A percentile compares a stretch with the other conserved stretches of the same genome.
phyloP scores from a whole-genome alignment of 345 rosid species.

The Sisymbrium irio region DNA sequence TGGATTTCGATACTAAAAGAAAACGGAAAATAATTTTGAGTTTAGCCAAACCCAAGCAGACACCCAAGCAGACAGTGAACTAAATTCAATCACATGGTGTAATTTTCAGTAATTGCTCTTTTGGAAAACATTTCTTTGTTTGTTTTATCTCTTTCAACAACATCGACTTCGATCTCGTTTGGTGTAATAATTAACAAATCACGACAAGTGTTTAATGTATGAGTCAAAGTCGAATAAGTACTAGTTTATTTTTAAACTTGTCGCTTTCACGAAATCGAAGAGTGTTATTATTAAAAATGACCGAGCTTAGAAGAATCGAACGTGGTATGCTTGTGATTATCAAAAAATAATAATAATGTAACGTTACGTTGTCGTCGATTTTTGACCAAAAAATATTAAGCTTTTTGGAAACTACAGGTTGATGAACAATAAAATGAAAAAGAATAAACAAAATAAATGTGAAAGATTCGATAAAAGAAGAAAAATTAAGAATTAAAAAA shows the following conservation, averaged over 20 bases:
- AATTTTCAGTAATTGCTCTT: background rate
- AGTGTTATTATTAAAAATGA: background rate
- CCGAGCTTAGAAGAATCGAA: background rate
- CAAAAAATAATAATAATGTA: background rate
- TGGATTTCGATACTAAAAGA: background rate
- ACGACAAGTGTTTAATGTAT: background rate
- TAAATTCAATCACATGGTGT: background rate
- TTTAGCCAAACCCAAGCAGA: background rate
- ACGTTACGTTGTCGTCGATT: background rate
- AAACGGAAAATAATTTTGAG: background rate
- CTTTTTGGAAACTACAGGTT: no score
- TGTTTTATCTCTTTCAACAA: background rate
- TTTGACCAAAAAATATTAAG: no score
- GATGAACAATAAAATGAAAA: no score
- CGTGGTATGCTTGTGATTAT: background rate
- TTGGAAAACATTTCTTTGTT: background rate
- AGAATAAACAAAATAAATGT: no score
- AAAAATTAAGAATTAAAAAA: no score
- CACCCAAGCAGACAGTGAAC: background rate
- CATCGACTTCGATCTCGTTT: background rate
- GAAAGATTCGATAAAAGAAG: no score
- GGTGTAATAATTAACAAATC: background rate
- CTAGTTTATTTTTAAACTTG: background rate
- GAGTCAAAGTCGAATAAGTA: constrained; percentile 7
- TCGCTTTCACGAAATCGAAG: constrained; percentile 17